Evolutionary conservation across 2,329 filamentous ascomycete genomes (phyloP).

Genomic region (Herpotrichia juniperi): DNA sequence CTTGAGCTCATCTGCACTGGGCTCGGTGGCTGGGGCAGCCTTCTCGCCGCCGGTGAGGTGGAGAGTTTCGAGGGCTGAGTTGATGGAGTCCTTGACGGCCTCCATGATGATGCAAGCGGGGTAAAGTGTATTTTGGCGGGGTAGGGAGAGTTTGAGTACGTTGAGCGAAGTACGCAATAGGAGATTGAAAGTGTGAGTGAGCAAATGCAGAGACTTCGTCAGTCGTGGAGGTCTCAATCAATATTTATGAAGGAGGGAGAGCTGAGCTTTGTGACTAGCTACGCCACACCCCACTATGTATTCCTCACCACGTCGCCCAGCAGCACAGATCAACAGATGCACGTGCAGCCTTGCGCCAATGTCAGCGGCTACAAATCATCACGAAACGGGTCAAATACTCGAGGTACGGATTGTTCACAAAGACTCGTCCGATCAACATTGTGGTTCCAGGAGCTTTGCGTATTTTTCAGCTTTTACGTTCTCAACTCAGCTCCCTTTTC

Average conservation of each 20-base stretch:
- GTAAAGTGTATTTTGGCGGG: slow-evolving; percentile 19
- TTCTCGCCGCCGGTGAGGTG: slow-evolving; percentile 44
- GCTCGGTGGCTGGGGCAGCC: slow-evolving; percentile 53
- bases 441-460: too few species aligned
- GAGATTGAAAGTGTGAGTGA: not conserved
- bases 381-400: slow-evolving; percentile 30
- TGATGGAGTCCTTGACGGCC: slow-evolving; percentile 49
- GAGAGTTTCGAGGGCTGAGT: slow-evolving; percentile 50
- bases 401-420: slow-evolving; percentile 32
- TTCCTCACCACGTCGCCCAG: not conserved
- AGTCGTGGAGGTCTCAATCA: slow-evolving; percentile 19
- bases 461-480: too few species aligned
- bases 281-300: slow-evolving; percentile 31
- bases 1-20: slow-evolving; percentile 70
- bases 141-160: slow-evolving; percentile 12
- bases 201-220: slow-evolving; percentile 5
- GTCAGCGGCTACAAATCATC: slow-evolving; percentile 29
- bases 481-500: too few species aligned
- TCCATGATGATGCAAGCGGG: slow-evolving; percentile 46
- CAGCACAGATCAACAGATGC: not conserved
- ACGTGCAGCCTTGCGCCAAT: not conserved
- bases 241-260: slow-evolving; percentile 23
- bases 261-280: slow-evolving; percentile 26
- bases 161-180: slow-evolving; percentile 13
- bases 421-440: too few species aligned